Evolutionary conservation across 495 filamentous ascomycete species (phyloP).

Genomic region (Aspergillus carlsbadensis): DNA sequence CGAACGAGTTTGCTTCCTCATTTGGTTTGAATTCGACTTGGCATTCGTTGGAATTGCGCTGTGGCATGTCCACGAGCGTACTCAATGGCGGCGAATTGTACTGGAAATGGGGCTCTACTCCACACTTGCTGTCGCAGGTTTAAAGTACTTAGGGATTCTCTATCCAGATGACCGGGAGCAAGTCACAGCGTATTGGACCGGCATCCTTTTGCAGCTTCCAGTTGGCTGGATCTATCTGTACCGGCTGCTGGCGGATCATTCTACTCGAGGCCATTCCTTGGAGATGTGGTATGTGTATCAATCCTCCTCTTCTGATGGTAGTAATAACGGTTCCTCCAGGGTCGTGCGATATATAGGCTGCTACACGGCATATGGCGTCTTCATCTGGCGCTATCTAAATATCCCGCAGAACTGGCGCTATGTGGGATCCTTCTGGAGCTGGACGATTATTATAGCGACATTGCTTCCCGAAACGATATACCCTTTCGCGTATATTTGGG

Average conservation of each 20-base stretch:
- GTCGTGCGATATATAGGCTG: constrained; percentile 21
- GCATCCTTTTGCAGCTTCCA: constrained; percentile 18
- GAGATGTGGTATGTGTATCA: constrained; percentile 24
- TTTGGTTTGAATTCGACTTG: constrained; percentile 20
- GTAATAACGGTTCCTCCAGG: constrained; percentile 2
- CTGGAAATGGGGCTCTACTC: constrained; percentile 14
- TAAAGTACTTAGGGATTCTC: constrained; percentile 1
- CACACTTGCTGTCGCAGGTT: background rate
- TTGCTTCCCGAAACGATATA: constrained; percentile 22
- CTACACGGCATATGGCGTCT: constrained; percentile 20
- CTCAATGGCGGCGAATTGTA: background rate
- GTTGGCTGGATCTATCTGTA: constrained; percentile 20
- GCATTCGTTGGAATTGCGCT: constrained; percentile 12
- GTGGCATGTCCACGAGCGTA: constrained; percentile 1
- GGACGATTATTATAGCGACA: constrained; percentile 17
- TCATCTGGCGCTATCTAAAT: constrained; percentile 23
- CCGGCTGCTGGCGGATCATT: constrained; percentile 3
- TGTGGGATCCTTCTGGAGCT: constrained; percentile 18
- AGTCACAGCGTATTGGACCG: constrained; percentile 23
- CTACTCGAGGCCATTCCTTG: constrained; percentile 18
- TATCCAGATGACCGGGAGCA: constrained; percentile 21
- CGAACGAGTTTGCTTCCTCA: constrained; percentile 14
- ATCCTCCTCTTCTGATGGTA: no score
- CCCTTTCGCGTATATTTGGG: constrained; percentile 19
- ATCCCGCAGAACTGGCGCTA: constrained; percentile 22